Percentiles rank a stretch among this genome's conserved stretches.
phyloP scores from a whole-genome alignment of 306 rosid species.

The Cicer cuneatum region DNA sequence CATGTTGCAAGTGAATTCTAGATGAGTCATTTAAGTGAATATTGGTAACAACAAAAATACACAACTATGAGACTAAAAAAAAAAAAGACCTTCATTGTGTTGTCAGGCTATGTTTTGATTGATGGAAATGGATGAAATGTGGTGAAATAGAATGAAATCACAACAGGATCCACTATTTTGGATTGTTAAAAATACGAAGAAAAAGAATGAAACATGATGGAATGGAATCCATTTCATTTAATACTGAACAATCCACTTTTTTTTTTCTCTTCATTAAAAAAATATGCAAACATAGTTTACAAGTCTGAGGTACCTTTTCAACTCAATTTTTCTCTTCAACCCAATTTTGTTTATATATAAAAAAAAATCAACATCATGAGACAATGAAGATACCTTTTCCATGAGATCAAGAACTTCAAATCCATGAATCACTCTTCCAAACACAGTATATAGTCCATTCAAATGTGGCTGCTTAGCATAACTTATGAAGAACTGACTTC shows the following conservation, averaged over 20 bases:
- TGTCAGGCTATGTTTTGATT: constrained; percentile 3
- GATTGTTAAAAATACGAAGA: neutral
- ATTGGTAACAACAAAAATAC: neutral
- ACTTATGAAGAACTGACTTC: constrained; percentile 84
- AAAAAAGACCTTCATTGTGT: neutral
- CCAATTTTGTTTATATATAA: neutral
- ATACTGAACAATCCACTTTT: neutral
- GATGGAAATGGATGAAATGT: neutral
- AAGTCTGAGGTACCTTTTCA: constrained; percentile 1
- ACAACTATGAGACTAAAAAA: neutral
- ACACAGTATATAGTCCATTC: constrained; percentile 81
- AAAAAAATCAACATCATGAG: neutral
- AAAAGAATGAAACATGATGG: neutral
- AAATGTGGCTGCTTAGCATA: constrained; percentile 94
- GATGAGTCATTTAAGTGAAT: neutral
- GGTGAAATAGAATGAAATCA: neutral
- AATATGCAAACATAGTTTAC: neutral
- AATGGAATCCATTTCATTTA: neutral
- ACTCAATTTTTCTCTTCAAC: neutral
- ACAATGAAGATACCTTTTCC: constrained; percentile 77
- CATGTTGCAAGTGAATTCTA: neutral
- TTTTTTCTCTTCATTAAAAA: neutral
- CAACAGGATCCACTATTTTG: neutral
- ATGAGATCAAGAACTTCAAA: constrained; percentile 96
- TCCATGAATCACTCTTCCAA: constrained; percentile 95